phyloP scores from a whole-genome alignment of 1,284 basidiomycete genomes.

The Violaceomyces palustris region DNA sequence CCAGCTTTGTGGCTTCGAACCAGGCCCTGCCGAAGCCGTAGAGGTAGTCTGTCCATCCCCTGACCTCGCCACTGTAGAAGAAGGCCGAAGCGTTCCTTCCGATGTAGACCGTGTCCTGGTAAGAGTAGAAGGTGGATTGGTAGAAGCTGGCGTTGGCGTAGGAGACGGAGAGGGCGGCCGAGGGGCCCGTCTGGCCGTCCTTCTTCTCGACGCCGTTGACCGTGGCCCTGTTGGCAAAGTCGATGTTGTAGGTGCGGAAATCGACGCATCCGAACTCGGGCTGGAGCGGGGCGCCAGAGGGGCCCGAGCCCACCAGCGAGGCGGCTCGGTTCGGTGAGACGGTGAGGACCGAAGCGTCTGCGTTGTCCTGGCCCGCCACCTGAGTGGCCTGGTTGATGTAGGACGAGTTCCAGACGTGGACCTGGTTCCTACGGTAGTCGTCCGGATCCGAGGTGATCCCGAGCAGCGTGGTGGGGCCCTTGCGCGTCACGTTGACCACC shows the following conservation, averaged over 20 bases:
- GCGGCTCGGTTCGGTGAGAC: too few relatives aligned
- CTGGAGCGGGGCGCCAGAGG: constrained; percentile 7
- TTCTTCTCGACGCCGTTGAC: constrained; percentile 5
- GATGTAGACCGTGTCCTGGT: constrained; percentile 19
- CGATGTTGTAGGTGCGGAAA: constrained; percentile 27
- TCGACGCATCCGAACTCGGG: constrained; percentile 5
- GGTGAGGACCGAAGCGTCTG: constrained; percentile 13
- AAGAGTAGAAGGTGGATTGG: constrained; percentile 9
- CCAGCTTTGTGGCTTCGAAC: constrained; percentile 13
- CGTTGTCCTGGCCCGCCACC: constrained; percentile 2
- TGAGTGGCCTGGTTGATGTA: constrained; percentile 21
- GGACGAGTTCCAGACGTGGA: constrained; percentile 16
- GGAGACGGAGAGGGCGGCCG: constrained; percentile 14
- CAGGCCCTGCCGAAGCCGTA: constrained; percentile 19
- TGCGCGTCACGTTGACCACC: constrained; percentile 9
- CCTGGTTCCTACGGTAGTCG: constrained; percentile 4
- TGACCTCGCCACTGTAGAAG: constrained; percentile 8
- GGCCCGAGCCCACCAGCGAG: constrained; percentile 1
- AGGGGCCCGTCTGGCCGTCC: constrained; percentile 14
- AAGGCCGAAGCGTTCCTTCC: constrained; percentile 4
- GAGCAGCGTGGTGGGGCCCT: constrained; percentile 10
- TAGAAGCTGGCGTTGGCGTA: constrained; percentile 15
- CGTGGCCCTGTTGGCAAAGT: constrained; percentile 14
- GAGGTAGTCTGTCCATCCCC: constrained; percentile 22
- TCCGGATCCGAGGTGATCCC: constrained; percentile 5